phyloP scores from a whole-genome alignment of 352 stramenopile species.

The Globisporangium sylvaticum region DNA sequence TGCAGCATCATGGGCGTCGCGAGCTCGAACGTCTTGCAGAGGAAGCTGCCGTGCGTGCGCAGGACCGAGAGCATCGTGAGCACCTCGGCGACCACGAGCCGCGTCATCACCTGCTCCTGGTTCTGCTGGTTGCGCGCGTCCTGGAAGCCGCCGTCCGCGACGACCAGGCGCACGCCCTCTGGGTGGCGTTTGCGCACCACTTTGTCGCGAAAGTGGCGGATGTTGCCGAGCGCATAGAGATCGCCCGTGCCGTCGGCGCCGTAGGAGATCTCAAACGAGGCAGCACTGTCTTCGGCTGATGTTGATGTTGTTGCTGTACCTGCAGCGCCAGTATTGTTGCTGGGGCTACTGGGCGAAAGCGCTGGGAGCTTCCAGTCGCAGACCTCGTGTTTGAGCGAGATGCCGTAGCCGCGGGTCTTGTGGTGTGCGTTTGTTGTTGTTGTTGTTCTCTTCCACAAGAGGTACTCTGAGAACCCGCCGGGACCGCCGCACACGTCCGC shows the following conservation, averaged over 20 bases:
- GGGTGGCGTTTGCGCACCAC: constrained; percentile 27
- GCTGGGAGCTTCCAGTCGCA: constrained; percentile 48
- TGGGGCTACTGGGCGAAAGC: not conserved
- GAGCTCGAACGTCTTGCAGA: constrained; percentile 83
- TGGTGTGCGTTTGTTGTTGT: not conserved
- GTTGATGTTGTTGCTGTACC: not conserved
- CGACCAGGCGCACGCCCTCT: constrained; percentile 46
- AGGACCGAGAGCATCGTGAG: constrained; percentile 60
- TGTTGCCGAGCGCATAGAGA: constrained; percentile 57
- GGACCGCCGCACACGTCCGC: constrained; percentile 75
- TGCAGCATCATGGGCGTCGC: constrained; percentile 52
- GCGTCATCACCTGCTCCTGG: constrained; percentile 68
- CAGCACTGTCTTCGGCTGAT: not conserved
- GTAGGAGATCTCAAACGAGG: constrained; percentile 48
- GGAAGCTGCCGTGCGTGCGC: constrained; percentile 42
- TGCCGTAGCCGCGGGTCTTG: constrained; percentile 44
- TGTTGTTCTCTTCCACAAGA: constrained; percentile 41
- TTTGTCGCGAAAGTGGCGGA: constrained; percentile 41
- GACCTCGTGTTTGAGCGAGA: constrained; percentile 47
- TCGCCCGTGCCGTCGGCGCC: constrained; percentile 70
- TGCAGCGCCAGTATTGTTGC: constrained; percentile 6
- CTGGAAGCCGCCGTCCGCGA: constrained; percentile 71
- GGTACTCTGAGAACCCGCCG: constrained; percentile 78
- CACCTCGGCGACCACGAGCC: constrained; percentile 53
- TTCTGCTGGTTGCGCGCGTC: constrained; percentile 57